Evolutionary conservation across 164 flowering plant species (phyloP), one percentile per base, ranked within the genome.

Genomic region (Sextonia rubra): DNA sequence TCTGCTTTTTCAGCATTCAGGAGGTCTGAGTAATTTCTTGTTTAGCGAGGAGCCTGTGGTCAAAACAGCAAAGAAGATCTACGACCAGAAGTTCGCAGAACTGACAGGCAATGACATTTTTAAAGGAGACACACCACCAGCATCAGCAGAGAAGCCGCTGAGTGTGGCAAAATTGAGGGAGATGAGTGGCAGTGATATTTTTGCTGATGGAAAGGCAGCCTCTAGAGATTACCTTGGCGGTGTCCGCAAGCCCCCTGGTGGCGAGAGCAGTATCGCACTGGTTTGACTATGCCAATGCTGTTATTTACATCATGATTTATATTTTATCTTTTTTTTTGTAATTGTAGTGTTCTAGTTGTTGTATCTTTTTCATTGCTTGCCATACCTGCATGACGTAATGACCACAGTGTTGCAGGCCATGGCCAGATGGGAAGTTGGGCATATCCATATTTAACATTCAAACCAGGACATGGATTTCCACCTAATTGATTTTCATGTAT

Each of bases 161-260:
- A 95, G 99, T 66, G 11, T 5, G 18, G 99, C 99, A 22, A 95
- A 95, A 79, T 82, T 91, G 76, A 83, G 85, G 64, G 99, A 95
- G 80, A 93, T 93, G 82, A 93, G 89, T 61, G 99, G 99, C 70
- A 91, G 80, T 58, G 75, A 95, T 79, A 95, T 95, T 32, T 95
- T 93, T 81, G 89, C 98, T 14, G 99, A 95, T 81, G 97, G 91
- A 26, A 91, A 90, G 77, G 89, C 76, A 22, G 84, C 86, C 61
- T 78, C 93, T 48, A 77, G 94, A 58, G 98, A 90, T 70, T 87
- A 87, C 86, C 72, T 90, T 11, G 97, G 98, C 9, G 98, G 98
- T 4, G 94, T 91, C 27, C 98, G 99, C 80, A 86, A 95, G 79
- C 99, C 99, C 32, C 99, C 99, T 5, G 99, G 98, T 68, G 99